phyloP scores from a whole-genome alignment of 2,329 filamentous ascomycete species.

The Colletotrichum trifolii region DNA sequence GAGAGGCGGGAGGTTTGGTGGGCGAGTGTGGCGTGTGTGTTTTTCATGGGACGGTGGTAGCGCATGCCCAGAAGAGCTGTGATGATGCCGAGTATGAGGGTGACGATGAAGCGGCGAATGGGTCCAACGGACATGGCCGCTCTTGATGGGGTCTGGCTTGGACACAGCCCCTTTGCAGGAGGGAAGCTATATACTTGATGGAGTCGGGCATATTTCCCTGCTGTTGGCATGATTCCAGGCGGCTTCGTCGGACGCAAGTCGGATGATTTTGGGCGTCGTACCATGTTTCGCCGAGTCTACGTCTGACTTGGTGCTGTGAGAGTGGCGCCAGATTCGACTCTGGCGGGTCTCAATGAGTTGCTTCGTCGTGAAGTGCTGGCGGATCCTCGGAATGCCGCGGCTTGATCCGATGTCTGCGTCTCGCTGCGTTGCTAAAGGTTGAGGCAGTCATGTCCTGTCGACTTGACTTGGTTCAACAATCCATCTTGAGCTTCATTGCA shows the following conservation, averaged over 20 bases:
- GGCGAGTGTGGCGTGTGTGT: neutral
- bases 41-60: conserved; percentile 36
- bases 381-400: neutral
- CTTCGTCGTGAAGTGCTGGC: neutral
- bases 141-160: neutral
- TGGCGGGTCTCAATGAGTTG: conserved; percentile 13
- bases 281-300: conserved; percentile 4
- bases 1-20: neutral
- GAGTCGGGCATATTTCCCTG: neutral
- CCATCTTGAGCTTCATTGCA: too few relatives aligned
- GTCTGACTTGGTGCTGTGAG: neutral
- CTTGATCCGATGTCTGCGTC: neutral
- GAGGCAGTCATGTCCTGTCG: too few relatives aligned
- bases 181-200: conserved; percentile 13
- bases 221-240: neutral
- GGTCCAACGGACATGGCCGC: conserved; percentile 20
- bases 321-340: conserved; percentile 26
- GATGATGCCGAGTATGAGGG: conserved; percentile 39
- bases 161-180: neutral
- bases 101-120: conserved; percentile 28
- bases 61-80: conserved; percentile 37
- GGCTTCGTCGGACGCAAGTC: conserved; percentile 13
- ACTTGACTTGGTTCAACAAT: too few relatives aligned
- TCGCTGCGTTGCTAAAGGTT: too few relatives aligned
- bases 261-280: conserved; percentile 32